Evolutionary conservation across 2,329 filamentous ascomycete species (phyloP), one percentile per base, ranked within the genome.

Genomic region (Cercospora sojina): DNA sequence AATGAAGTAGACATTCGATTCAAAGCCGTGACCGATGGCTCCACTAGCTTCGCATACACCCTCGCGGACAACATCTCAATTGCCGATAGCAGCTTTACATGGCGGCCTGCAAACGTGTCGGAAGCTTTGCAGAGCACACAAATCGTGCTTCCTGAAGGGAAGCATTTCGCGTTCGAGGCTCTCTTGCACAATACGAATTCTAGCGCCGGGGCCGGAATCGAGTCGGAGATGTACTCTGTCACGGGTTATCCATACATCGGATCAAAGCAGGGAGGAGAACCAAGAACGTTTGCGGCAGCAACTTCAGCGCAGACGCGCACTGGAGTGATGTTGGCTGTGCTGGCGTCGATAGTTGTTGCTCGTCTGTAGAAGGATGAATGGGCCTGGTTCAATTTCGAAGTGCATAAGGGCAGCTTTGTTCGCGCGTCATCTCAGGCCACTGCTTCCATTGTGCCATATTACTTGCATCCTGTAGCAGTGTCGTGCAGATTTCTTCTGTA

Each of bases 41-140:
- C 23, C 51, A 16, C 25, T 13, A 5, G 5, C 16, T 62, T 56
- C 60, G 8, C 20, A 20, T 56, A 63, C 32, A 20, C 6, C 5
- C 27, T 57, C 23, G 60, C 60, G 4, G 41, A 57, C 20, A 63
- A 63, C 23, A 6, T 57, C 10, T 63, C 60, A 2, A 32, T 63
- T 2, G 18, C 43, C 49, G 27, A 38, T 13, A 49, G 60, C 13
- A 57, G 35, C 47, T 63, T 23, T 12, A 57, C 51, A 29, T 63
- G 60, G 60, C 43, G 6, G 16, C 60, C 60, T 10, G 43, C 47
- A 4, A 63, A 63, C 32, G 49, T 63, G 3, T 63, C 60, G 12
- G 25, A 55, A 20, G 49, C 60, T 13, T 38, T 63, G 60, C 43
- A 63, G 49, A 56, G 60, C 49, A 56, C 60, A 31, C 25, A 32